Percentiles rank a stretch among this genome's conserved stretches.
Conservation (phyloP, 1,139 yeast genomes). For the Insectozyma bohioensis region DNA sequence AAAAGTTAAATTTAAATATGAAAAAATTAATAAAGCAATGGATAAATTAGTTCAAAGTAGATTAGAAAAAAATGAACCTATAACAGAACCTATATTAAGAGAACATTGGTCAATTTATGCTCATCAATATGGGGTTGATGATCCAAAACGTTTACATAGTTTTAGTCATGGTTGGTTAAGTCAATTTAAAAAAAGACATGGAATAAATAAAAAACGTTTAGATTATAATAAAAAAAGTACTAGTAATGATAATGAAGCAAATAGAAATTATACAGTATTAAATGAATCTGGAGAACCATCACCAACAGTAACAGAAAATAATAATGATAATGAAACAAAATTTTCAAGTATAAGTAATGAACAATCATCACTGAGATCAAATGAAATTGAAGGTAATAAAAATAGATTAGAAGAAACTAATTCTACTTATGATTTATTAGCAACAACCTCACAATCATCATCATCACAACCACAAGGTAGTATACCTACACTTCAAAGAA, state of each 20-base stretch:
- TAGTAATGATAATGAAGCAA: conserved; percentile 3
- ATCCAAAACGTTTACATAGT: conserved; percentile 53
- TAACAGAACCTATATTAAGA: conserved; percentile 54
- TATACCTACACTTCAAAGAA: not conserved
- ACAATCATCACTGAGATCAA: conserved; percentile 1
- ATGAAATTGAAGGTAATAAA: too few species aligned
- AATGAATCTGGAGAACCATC: conserved; percentile 2
- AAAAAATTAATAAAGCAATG: conserved; percentile 58
- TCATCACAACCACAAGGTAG: not conserved
- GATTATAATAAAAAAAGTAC: not conserved
- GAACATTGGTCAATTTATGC: conserved; percentile 59
- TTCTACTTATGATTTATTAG: conserved; percentile 8
- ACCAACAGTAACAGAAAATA: not conserved
- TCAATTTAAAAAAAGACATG: conserved; percentile 60
- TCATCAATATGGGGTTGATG: conserved; percentile 56
- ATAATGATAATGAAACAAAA: conserved; percentile 10
- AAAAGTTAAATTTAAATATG: conserved; percentile 54
- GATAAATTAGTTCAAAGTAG: conserved; percentile 49
- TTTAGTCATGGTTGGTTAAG: conserved; percentile 65
- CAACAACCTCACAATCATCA: conserved; percentile 1
- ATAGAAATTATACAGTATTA: conserved; percentile 2
- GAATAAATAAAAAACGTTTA: conserved; percentile 32
- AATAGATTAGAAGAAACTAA: conserved; percentile 16
- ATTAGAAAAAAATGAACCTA: conserved; percentile 43
- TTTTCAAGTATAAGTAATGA: conserved; percentile 4